Base-by-base conservation (phyloP, 768 basidiomycete genomes). In the Naganishia onofrii region DNA sequence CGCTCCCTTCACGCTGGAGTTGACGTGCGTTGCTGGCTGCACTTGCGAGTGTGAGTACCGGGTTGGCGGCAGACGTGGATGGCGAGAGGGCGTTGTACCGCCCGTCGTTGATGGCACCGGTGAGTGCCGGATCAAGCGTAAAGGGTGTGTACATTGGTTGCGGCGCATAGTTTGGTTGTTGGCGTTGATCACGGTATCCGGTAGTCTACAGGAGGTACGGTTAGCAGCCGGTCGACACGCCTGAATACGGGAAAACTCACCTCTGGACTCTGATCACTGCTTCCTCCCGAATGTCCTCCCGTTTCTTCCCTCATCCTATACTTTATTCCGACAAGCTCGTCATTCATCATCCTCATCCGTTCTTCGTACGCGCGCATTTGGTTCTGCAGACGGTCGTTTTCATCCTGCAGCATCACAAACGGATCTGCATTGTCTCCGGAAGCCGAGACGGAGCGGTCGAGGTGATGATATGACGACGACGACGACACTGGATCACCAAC, bases 311-410 rank as follows among this genome's bases (percentile, higher is more conserved):
- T 51, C n/a, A 53, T 32, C n/a, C 65, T n/a, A 46, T 70, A 64
- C 58, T 60, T 63, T 23, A 70, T 23, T 29, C 42, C 67, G 10
- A 34, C 67, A 17, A 72, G 68, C 63, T 72, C 67, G n/a, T 66
- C 52, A 23, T 58, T 46, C 71, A 72, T 72, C n/a, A 32, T 28
- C 42, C 65, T 32, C 60, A 72, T n/a, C 9, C 67, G 63, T 6
- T 57, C 63, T 42, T 72, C 56, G 54, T 72, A 72, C 15, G 60
- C 46, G 3, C 57, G 28, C 60, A 72, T 31, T 26, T 66, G 42
- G 13, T 68, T 34, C 23, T 66, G 54, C 23, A 72, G 60, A 17
- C 60, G 66, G 32, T 48, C 38, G 46, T 67, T 68, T 52, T 72
- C 67, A 32, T 72, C 67, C 54, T 72, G 67, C 21, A 64, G 38